phyloP scores from a whole-genome alignment of 176 grass and related monocot species.

The Ampelocalamus luodianensis region DNA sequence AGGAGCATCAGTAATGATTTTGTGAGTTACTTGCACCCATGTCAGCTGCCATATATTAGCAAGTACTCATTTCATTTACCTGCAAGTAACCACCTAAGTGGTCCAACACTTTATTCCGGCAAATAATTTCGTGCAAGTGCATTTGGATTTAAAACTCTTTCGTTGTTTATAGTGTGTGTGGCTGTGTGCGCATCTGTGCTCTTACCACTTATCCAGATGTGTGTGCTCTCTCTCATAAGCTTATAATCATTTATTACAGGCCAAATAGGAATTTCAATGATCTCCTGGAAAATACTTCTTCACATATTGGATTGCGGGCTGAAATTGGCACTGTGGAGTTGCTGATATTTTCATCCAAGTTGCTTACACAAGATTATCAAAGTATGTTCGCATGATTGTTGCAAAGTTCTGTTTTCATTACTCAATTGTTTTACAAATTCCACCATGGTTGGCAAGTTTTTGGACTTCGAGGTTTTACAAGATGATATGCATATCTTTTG shows the following conservation, averaged over 20 bases:
- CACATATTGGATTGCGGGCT: slow-evolving; percentile 55
- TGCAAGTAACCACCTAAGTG: background rate
- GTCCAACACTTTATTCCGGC: background rate
- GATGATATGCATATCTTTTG: background rate
- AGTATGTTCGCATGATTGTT: slow-evolving; percentile 50
- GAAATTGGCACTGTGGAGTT: slow-evolving; percentile 49
- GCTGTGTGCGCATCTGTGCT: background rate
- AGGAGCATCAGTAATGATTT: background rate
- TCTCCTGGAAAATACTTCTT: slow-evolving; percentile 60
- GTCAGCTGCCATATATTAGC: background rate
- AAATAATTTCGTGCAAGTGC: background rate
- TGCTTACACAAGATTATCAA: slow-evolving; percentile 60
- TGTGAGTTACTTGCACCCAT: slow-evolving; percentile 4
- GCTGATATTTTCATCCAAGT: slow-evolving; percentile 68
- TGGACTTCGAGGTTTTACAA: background rate
- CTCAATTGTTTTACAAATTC: slow-evolving; percentile 14
- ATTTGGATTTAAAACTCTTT: slow-evolving; percentile 22
- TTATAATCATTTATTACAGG: slow-evolving; percentile 47
- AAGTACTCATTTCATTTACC: background rate
- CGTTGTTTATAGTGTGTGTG: background rate
- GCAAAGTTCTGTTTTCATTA: slow-evolving; percentile 10
- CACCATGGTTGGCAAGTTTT: background rate
- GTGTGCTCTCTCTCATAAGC: slow-evolving; percentile 12
- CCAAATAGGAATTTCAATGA: slow-evolving; percentile 46
- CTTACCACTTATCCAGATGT: background rate